These are phyloP conservation scores for Cardiospermum halicacabum DNA, from an alignment of 345 rosid species.

Conservation along the genomic window DNA sequence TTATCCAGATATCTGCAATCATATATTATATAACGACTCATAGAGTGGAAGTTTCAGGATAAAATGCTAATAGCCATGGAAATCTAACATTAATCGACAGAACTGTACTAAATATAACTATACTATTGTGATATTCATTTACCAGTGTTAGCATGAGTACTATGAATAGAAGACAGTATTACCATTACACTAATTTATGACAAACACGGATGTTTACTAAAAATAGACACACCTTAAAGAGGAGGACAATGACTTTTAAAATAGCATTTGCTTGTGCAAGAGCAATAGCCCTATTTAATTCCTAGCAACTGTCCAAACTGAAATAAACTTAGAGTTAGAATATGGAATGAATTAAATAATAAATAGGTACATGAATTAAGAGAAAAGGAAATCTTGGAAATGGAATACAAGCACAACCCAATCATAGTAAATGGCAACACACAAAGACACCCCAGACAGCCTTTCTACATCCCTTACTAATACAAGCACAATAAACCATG, in stretches of 20 bases:
- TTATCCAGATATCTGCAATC: slow-evolving; percentile 76
- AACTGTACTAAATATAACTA: background rate
- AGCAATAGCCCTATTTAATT: slow-evolving; percentile 76
- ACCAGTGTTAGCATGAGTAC: background rate
- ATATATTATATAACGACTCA: background rate
- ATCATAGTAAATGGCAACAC: slow-evolving; percentile 88
- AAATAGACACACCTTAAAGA: slow-evolving; percentile 63
- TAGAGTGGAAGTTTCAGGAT: background rate
- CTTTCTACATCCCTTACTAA: slow-evolving; percentile 78
- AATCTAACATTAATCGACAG: background rate
- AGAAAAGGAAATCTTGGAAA: slow-evolving; percentile 7
- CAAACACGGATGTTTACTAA: background rate
- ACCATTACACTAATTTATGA: background rate
- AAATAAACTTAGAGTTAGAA: slow-evolving; percentile 11
- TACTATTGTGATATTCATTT: background rate
- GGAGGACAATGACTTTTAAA: slow-evolving; percentile 77
- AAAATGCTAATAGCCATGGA: background rate
- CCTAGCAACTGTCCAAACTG: slow-evolving; percentile 69
- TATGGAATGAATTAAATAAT: slow-evolving; percentile 11
- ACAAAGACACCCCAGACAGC: slow-evolving; percentile 75
- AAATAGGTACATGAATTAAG: slow-evolving; percentile 1
- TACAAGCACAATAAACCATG: slow-evolving; percentile 78
- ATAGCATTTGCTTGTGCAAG: slow-evolving; percentile 95
- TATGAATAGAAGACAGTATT: background rate
- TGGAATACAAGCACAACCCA: slow-evolving; percentile 89